A percentile compares a stretch with the other conserved stretches of the same genome.
Evolutionary conservation across 805 yeast species (phyloP).

Genomic region (Candida rishiriensis): DNA sequence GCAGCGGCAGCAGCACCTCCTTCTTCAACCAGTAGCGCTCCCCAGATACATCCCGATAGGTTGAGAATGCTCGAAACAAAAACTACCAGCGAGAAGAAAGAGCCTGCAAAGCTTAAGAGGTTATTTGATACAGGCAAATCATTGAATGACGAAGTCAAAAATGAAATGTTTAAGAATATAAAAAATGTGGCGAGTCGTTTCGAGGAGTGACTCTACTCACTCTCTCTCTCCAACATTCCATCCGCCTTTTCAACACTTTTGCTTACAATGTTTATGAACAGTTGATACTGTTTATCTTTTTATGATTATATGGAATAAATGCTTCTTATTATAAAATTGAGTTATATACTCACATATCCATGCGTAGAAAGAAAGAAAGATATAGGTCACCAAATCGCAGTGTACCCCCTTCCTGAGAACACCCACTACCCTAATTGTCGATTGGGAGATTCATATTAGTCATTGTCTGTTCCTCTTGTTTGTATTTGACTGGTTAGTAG

Average conservation of each 20-base stretch:
- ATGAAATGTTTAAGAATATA: constrained; percentile 20
- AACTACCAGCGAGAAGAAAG: not conserved
- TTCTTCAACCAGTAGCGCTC: too few relatives aligned
- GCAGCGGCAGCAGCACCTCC: not conserved
- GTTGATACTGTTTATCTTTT: not conserved
- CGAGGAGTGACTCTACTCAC: constrained; percentile 6
- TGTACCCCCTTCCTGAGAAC: too few relatives aligned
- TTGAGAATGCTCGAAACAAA: not conserved
- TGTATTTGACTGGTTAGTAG: too few relatives aligned
- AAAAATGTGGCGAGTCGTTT: constrained; percentile 8
- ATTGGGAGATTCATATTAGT: not conserved
- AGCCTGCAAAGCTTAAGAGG: constrained; percentile 8
- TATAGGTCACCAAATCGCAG: not conserved
- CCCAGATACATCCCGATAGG: constrained; percentile 1
- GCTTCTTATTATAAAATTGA: not conserved
- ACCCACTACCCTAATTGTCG: not conserved
- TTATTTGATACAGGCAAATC: constrained; percentile 21
- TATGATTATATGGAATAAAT: not conserved
- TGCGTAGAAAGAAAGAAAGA: not conserved
- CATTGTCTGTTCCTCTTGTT: not conserved
- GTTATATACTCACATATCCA: too few relatives aligned
- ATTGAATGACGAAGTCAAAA: constrained; percentile 22
- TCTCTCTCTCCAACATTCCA: too few relatives aligned
- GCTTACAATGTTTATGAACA: not conserved
- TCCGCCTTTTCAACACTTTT: too few relatives aligned